These are phyloP conservation scores for Auriscalpium microsporum DNA, from an alignment of 768 basidiomycete species.

Conservation along the genomic window DNA sequence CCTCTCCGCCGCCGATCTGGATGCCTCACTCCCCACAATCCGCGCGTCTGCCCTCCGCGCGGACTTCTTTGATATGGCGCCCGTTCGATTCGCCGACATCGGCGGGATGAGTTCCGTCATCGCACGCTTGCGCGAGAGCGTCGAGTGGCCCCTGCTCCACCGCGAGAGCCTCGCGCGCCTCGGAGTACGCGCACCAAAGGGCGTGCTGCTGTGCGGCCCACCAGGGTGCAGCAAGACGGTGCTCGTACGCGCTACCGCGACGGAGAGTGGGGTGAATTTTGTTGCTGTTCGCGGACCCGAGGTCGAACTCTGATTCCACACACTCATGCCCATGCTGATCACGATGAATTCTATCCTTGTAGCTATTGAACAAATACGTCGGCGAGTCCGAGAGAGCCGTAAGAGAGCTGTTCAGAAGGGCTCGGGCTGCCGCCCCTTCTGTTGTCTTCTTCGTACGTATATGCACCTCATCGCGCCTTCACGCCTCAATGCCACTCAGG, in stretches of 20 bases:
- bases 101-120: slow-evolving; percentile 81
- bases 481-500: slow-evolving; percentile 37
- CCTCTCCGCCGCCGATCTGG: slow-evolving; percentile 59
- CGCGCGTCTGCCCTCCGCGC: slow-evolving; percentile 94
- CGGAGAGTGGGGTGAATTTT: slow-evolving; percentile 92
- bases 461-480: too few species aligned
- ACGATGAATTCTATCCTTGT: slow-evolving; percentile 1
- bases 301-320: slow-evolving; percentile 34
- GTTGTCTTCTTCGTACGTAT: slow-evolving; percentile 89
- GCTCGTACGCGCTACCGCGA: slow-evolving; percentile 84
- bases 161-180: slow-evolving; percentile 80
- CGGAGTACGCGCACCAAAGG: slow-evolving; percentile 82
- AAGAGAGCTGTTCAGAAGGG: slow-evolving; percentile 92
- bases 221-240: slow-evolving; percentile 98
- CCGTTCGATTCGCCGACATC: slow-evolving; percentile 78
- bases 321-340: too few species aligned
- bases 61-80: slow-evolving; percentile 79
- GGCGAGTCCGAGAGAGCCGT: slow-evolving; percentile 96
- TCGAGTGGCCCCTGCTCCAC: slow-evolving; percentile 93
- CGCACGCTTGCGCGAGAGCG: slow-evolving; percentile 78
- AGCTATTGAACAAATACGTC: slow-evolving; percentile 95
- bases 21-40: slow-evolving; percentile 63
- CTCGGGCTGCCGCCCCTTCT: slow-evolving; percentile 86
- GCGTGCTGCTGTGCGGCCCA: slow-evolving; percentile 88
- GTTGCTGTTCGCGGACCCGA: slow-evolving; percentile 97